Evolutionary conservation across 495 filamentous ascomycete species (phyloP), one percentile per base, ranked within the genome.

Genomic region (Hypoxylon perforatum): DNA sequence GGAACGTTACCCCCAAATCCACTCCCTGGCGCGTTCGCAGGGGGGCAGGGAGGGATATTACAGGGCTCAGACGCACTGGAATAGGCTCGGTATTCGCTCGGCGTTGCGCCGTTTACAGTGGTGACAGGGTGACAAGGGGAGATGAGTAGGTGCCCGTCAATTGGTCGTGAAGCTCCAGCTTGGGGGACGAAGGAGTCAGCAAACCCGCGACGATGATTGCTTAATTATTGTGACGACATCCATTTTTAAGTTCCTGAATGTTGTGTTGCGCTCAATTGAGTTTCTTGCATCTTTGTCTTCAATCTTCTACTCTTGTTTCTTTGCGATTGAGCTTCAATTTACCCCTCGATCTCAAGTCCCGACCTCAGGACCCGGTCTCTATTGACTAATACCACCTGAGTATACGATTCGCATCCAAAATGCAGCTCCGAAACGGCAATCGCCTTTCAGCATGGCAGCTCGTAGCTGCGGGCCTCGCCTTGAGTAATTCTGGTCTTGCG

Each of bases 401-500:
- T 17, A 17, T 15, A 2, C n/a, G 39, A 42, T 17, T 42, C 15
- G n/a, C 17, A 42, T n/a, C n/a, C 17, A 67, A 52, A 22, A 82
- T 83, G 81, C 75, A 74, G 50, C 44, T 76, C 63, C 62, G 41
- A 4, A 67, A 48, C 41, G 22, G 50, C 8, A 11, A 63, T 41
- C 41, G 55, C 22, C 19, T 57, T 17, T 67, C 72, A 17, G 15
- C 65, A 12, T 67, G 59, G 60, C 63, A 66, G 41, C 21, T 77
- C 30, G 57, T 77, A 41, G 62, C 80, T 47, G 71, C 67, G 2
- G 71, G 69, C 22, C 73, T 74, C 1, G 61, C 72, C 30, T 61
- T 78, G 46, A 73, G 65, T 45, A 70, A 76, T 56, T 61, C 72
- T 8, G 64, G 64, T 3, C 53, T 73, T 18, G 78, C 79, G 19